Evolutionary conservation across 768 basidiomycete species (phyloP).

Genomic region (Leccinum uliginosum): DNA sequence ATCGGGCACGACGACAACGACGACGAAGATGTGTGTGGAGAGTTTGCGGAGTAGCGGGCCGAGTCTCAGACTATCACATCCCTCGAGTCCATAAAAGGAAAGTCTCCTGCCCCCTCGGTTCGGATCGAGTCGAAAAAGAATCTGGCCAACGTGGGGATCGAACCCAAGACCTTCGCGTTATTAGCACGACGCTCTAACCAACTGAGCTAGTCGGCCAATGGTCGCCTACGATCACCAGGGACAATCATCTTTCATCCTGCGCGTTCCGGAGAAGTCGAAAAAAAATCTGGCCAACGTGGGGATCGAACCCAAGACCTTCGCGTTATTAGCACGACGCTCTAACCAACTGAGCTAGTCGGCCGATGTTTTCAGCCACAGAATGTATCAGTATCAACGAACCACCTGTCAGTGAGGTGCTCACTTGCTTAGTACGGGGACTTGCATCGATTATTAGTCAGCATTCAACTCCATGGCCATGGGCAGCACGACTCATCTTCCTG

Average conservation of each 20-base stretch:
- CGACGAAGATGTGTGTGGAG: not conserved
- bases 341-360: slow-evolving; percentile 94
- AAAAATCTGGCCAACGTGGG: slow-evolving; percentile 60
- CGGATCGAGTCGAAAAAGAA: not conserved
- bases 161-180: slow-evolving; percentile 77
- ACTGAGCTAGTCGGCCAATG: slow-evolving; percentile 62
- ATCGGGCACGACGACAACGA: not conserved
- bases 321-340: slow-evolving; percentile 83
- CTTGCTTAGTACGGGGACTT: too few species aligned
- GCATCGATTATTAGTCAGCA: too few species aligned
- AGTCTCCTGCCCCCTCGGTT: not conserved
- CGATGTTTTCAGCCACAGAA: slow-evolving; percentile 13
- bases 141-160: slow-evolving; percentile 74
- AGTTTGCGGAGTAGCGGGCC: slow-evolving; percentile 15
- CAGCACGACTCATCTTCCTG: too few species aligned
- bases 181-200: slow-evolving; percentile 92
- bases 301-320: slow-evolving; percentile 81
- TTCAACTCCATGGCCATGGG: too few species aligned
- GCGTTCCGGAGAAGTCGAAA: too few species aligned
- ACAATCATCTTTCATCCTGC: too few species aligned
- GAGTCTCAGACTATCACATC: slow-evolving; percentile 20
- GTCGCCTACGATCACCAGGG: rapidly evolving
- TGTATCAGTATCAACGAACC: slow-evolving; percentile 15
- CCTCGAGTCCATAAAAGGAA: slow-evolving; percentile 15
- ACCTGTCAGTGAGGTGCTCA: slow-evolving; percentile 30